Evolutionary conservation across 2,329 filamentous ascomycete species (phyloP), one percentile per base, ranked within the genome.

Genomic region (Lachnellula hyalina): DNA sequence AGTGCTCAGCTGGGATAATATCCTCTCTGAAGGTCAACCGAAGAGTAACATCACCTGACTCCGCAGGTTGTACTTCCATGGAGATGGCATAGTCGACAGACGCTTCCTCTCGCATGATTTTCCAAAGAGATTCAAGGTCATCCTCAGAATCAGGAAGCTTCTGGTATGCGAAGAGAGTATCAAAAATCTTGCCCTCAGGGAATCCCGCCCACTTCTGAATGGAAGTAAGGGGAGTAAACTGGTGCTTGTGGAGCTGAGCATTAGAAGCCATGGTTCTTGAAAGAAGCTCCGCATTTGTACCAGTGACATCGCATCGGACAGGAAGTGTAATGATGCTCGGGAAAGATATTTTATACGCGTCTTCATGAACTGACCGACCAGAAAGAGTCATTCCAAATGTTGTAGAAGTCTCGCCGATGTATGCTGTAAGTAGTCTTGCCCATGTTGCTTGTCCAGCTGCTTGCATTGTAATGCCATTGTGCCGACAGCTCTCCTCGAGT

Each of bases 291-390:
- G 64, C 61, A 55, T 87, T 86, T 0, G 77, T 80, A 0, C 75
- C 67, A 1, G 68, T 67, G 17, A 87, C 77, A 21, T 75, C 69
- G n/a, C 82, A 81, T 11, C 85, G 69, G 0, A 94, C 78, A 0
- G 93, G 93, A 2, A 96, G 70, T 0, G 91, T 96, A 0, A 86
- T 85, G 53, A 96, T 83, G 66, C 88, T 93, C 0, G 93, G 92
- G 50, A 96, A 89, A 0, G 82, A 77, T 4, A 81, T 78, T 5
- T 76, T 67, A 17, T 79, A 75, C 0, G 84, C 82, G n/a, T 77
- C 74, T 4, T 85, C 78, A 0, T 78, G 77, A 3, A 79, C 65
- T 32, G 74, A 83, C 35, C 90, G 78, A 1, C 90, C 90, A 8
- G 92, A 92, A 7, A 96, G 75, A 0, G 92, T 89, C 14, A 88